Evolutionary conservation across 768 basidiomycete genomes (phyloP), one percentile per base, ranked within the genome.

Genomic region (Podaxis sp.): DNA sequence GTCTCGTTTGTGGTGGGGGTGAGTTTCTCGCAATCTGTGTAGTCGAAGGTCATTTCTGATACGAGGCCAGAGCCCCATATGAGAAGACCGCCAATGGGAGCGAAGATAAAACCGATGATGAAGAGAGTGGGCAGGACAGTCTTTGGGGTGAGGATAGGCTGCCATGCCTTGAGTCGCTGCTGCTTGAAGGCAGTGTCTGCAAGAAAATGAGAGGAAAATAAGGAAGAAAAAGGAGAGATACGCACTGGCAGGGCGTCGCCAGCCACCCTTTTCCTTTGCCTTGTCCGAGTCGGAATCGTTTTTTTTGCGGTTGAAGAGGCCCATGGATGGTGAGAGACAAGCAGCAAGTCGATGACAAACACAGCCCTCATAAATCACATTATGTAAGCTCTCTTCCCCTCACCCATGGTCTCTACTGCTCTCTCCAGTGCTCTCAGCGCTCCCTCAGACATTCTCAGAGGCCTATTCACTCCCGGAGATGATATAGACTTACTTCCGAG

Each of bases 101-200:
- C 96, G 73, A 99, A 99, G 66, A 99, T 77, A 67, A 99, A 82
- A 50, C 93, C 97, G 69, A 99, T 87, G 71, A 98, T 87, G 76
- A 99, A 96, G 51, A 99, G 85, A 0, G 95, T 96, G 2, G 97
- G 97, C 15, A 99, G 85, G 22, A 99, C 97, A 1, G 95, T 97
- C 76, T 96, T 96, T 4, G 97, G 97, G 4, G 96, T 98, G 52
- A 99, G 84, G 73, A 99, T 99, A 8, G 97, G 97, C 82, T 99
- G 97, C 97, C 97, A 99, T 71, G 97, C 97, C 80, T 98, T 99
- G 72, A 99, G 86, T 60, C 97, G 91, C 76, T 99, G 97, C 75
- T 99, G 97, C 79, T 97, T 99, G 85, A 97, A 98, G 44, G 96
- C 96, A 63, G 96, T 98, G 77, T 98, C 95, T 97, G 75, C 55